Conservation (phyloP, 495 filamentous ascomycete species). For the Penicillium roqueforti region DNA sequence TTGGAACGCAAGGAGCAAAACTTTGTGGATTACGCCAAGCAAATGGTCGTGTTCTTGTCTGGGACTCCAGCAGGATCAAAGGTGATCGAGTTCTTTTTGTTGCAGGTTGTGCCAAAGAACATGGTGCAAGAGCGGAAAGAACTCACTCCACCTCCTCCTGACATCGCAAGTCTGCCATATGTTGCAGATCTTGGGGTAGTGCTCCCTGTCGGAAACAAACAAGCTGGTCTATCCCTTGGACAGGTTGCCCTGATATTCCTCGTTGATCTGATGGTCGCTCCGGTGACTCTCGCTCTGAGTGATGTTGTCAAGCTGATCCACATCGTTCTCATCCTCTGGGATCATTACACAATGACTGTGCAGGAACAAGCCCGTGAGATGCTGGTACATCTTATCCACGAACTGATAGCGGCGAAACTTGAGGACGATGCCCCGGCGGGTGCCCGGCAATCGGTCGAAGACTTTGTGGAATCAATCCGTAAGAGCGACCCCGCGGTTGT, state of each 20-base stretch:
- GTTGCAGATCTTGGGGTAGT: slow-evolving; percentile 78
- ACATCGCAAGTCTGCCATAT: slow-evolving; percentile 74
- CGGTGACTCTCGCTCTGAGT: slow-evolving; percentile 69
- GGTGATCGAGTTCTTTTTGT: slow-evolving; percentile 87
- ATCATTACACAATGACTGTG: slow-evolving; percentile 90
- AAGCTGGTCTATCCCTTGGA: slow-evolving; percentile 83
- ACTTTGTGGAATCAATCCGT: slow-evolving; percentile 86
- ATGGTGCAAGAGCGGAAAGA: slow-evolving; percentile 88
- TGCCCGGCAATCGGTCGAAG: slow-evolving; percentile 72
- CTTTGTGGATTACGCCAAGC: slow-evolving; percentile 95
- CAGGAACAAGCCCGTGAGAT: slow-evolving; percentile 96
- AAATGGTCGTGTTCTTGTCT: slow-evolving; percentile 92
- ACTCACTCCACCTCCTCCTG: slow-evolving; percentile 63
- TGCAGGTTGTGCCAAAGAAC: slow-evolving; percentile 82
- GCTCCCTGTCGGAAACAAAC: slow-evolving; percentile 83
- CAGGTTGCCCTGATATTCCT: slow-evolving; percentile 91
- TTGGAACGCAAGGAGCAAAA: slow-evolving; percentile 92
- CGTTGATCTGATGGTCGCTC: slow-evolving; percentile 93
- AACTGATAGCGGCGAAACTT: slow-evolving; percentile 86
- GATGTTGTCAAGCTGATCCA: slow-evolving; percentile 83
- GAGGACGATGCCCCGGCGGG: slow-evolving; percentile 64
- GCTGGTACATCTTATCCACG: slow-evolving; percentile 96
- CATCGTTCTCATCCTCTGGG: slow-evolving; percentile 91
- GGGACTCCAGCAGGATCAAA: slow-evolving; percentile 87
- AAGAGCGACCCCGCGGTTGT: slow-evolving; percentile 78